These are phyloP conservation scores for Pythium plurisporium DNA, from an alignment of 352 stramenopile species.

Conservation along the genomic window DNA sequence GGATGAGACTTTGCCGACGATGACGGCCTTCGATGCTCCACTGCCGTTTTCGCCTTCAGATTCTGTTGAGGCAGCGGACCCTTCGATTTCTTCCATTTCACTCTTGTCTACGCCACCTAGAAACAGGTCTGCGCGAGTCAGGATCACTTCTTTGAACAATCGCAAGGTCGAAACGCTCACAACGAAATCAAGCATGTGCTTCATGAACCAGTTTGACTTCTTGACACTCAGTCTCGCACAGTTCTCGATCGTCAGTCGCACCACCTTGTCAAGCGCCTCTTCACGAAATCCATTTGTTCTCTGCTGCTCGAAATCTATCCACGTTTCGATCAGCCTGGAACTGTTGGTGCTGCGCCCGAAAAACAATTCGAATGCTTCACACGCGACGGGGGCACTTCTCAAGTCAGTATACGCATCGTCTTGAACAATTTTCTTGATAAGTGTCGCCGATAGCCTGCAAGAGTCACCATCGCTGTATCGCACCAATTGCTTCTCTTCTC, in stretches of 20 bases:
- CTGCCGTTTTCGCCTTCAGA: background rate
- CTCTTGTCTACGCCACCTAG: constrained; percentile 36
- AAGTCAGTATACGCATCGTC: background rate
- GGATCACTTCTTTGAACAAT: constrained; percentile 27
- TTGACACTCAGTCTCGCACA: constrained; percentile 42
- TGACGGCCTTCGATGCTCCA: background rate
- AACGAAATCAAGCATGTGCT: constrained; percentile 56
- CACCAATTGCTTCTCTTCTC: constrained; percentile 16
- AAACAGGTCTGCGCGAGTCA: constrained; percentile 41
- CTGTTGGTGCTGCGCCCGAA: constrained; percentile 46
- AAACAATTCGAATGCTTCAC: constrained; percentile 46
- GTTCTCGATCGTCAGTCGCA: constrained; percentile 10
- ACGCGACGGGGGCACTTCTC: background rate
- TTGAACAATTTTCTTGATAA: constrained; percentile 20
- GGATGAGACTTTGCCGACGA: constrained; percentile 1
- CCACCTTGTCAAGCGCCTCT: constrained; percentile 7
- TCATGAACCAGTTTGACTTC: constrained; percentile 72
- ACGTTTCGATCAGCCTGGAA: constrained; percentile 34
- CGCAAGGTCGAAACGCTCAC: constrained; percentile 7
- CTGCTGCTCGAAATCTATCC: constrained; percentile 19
- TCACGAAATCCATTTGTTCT: background rate
- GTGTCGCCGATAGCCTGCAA: constrained; percentile 19
- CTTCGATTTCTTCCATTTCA: constrained; percentile 19
- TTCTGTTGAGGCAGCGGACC: background rate
- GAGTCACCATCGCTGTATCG: constrained; percentile 4